Base-by-base conservation (phyloP, 2,329 filamentous ascomycete species). In the Colletotrichum sp. region DNA sequence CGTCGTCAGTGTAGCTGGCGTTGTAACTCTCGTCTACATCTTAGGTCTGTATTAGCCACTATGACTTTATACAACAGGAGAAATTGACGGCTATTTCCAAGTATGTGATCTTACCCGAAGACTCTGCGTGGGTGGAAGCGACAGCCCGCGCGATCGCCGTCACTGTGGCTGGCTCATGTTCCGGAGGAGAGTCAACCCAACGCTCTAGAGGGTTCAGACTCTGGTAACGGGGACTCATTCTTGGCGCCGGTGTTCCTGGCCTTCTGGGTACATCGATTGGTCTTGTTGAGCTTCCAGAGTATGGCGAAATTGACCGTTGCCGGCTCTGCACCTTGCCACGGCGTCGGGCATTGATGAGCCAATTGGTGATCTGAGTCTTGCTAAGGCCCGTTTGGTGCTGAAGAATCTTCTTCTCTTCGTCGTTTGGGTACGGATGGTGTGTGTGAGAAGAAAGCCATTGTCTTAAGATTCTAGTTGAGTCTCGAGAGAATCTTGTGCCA, bases 261-360 rank as follows among this genome's bases (percentile, higher is more conserved):
- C 73, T 76, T 44, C 8, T 18, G n/a, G 76, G 72, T 10, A 77
- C 55, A 12, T 72, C 44, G 21, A 76, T 26, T 7, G 72, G 69
- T 24, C n/a, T 66, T 12, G 68, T 55, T 8, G n/a, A 65, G 30
- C n/a, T 70, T 28, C 69, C 85, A 81, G 44, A 64, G 26, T 68
- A 66, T 9, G 68, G 55, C 12, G 69, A 62, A 8, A 34, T 24
- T 90, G 85, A 85, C 73, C 85, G 86, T 79, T 70, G 49, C 26
- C 69, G 69, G 39, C 30, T n/a, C 30, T 87, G 87, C 69, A 89
- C 88, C 83, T 94, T 94, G 72, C 64, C 70, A 15, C 76, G 72
- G 2, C 72, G 49, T 24, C 72, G 69, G 24, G 76, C 69, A 49
- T 72, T 77, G n/a, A 69, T 66, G 10, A 77, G 64, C 72, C 76